A percentile compares a stretch with the other conserved stretches of the same genome.
Conservation (phyloP, 768 basidiomycete species). For the Suillus paluster region DNA sequence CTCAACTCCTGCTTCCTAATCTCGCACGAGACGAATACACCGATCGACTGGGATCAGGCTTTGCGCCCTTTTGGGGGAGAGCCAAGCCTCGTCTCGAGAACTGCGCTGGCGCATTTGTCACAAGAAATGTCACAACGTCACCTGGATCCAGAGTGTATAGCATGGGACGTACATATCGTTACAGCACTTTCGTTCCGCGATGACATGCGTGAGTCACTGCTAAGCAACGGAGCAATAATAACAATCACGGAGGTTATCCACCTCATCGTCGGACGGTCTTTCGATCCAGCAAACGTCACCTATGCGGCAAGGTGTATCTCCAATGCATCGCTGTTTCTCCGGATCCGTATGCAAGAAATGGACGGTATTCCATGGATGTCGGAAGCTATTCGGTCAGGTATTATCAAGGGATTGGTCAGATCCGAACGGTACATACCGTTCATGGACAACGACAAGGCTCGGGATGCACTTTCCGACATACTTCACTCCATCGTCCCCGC, state of each 20-base stretch:
- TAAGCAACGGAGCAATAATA: constrained; percentile 29
- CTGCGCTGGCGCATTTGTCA: constrained; percentile 29
- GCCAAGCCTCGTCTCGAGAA: constrained; percentile 21
- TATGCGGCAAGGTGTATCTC: constrained; percentile 26
- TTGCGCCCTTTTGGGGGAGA: constrained; percentile 26
- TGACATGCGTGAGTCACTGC: constrained; percentile 20
- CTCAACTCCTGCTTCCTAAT: constrained; percentile 33
- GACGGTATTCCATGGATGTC: constrained; percentile 31
- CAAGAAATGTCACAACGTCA: constrained; percentile 23
- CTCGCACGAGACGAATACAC: constrained; percentile 21
- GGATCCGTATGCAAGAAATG: constrained; percentile 24
- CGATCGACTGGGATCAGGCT: constrained; percentile 29
- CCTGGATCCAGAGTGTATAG: constrained; percentile 28
- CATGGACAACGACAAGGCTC: constrained; percentile 15
- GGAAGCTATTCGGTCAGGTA: constrained; percentile 25
- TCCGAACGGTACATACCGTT: constrained; percentile 25
- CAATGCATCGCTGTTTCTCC: constrained; percentile 24
- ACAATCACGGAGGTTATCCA: constrained; percentile 26
- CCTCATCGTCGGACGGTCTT: constrained; percentile 19
- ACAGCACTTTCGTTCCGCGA: constrained; percentile 23
- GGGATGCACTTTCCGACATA: constrained; percentile 12
- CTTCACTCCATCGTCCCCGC: constrained; percentile 23
- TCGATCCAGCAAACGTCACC: constrained; percentile 15
- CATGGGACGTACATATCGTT: constrained; percentile 35
- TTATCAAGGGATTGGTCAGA: constrained; percentile 29